Base-by-base conservation (phyloP, 257 asterid species). In the Capsicum baccatum region DNA sequence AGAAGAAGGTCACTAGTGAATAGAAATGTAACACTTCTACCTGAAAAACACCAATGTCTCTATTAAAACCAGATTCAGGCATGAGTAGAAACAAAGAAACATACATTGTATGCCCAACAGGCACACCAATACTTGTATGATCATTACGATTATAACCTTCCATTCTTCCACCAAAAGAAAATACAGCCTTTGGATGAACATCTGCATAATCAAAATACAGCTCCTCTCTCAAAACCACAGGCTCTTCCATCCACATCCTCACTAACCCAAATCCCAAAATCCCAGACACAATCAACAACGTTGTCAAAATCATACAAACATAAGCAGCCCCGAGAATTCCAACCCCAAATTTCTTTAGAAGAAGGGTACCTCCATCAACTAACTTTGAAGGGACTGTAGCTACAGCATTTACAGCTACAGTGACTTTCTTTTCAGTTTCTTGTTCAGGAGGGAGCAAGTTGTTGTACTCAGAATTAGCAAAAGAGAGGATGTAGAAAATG, bases 1-100 rank as follows among this genome's bases (percentile, higher is more conserved):
- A 26, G 33, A 26, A 26, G 33, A 26, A 26, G 33, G 33, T 26
- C 33, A 26, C 33, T 26, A 26, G 33, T 26, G 33, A 26, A 26
- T 26, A 26, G 33, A 26, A 26, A 26, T 26, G 33, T 26, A 26
- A 26, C 33, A 26, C 33, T 26, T 26, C 33, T 26, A 26, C 33
- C 33, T 26, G 33, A 26, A 26, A 26, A 26, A 26, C 33, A 26
- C 33, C 33, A 26, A 26, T 26, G 33, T 26, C 33, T 26, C 33
- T 26, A 26, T 26, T 26, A 88, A 92, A 96, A 84, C 94, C 97
- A 0, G 99, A 96, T 50, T 96, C 98, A 0, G 99, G 99, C 92
- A 96, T 83, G 80, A 92, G 56, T 63, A 96, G 94, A 81, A 83
- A 67, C 88, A 92, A 59, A 15, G 97, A 92, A 67, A 94, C 92